Base-by-base conservation (phyloP, 257 asterid species). In the Cordia subcordata region DNA sequence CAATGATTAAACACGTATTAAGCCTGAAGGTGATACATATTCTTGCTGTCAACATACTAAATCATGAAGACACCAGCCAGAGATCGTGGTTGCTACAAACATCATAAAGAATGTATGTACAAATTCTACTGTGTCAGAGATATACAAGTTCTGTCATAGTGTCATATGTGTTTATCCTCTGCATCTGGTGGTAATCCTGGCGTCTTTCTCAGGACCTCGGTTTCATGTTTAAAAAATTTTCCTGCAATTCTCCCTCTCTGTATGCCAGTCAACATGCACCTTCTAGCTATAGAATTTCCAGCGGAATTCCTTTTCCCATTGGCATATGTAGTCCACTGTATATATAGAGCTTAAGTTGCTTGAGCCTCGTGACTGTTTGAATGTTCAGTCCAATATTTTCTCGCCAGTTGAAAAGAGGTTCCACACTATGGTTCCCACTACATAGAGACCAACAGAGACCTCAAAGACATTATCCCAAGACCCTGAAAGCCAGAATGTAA, bases 351-450 rank as follows among this genome's bases (percentile, higher is more conserved):
- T 60, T 9, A 22, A 60, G 46, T 19, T 44, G 61, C 51, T 21
- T 8, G 1, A 12, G 27, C 20, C 44, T 46, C 44, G 20, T 50
- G 33, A 49, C 60, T 11, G 11, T 32, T 18, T 20, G 21, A 47
- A 20, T 22, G 32, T 38, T 50, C 58, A 65, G 54, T 89, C 95
- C 44, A 89, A 10, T 33, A 89, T 82, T 70, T 84, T 89, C 79
- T 89, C 94, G 11, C 97, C 97, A 19, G 95, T 86, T 39, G 97
- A 82, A 81, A 89, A 89, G 53, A 82, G 83, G 66, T 86, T 83
- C 95, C 95, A 86, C 15, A 86, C 80, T 45, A 84, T 92, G 0
- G 97, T 84, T 49, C 95, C 97, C 13, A 71, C 82, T 65, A 89
- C 71, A 70, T 89, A 86, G 23, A 89, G 89, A 49, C 95, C 95